phyloP scores from a whole-genome alignment of 495 filamentous ascomycete species.

The Neurospora cerealis region DNA sequence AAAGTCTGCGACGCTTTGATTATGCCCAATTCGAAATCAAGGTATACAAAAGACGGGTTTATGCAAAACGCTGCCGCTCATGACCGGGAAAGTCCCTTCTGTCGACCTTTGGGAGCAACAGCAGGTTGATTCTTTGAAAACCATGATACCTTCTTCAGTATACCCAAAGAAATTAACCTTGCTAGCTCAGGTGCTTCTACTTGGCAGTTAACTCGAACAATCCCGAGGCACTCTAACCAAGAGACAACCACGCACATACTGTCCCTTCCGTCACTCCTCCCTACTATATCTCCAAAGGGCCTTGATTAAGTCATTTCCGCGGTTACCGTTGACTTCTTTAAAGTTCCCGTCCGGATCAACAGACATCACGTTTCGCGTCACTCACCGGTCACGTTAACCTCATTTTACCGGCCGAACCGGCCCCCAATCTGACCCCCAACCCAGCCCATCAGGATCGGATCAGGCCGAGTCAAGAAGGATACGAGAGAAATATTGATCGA shows the following conservation, averaged over 20 bases:
- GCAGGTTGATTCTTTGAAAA: background rate
- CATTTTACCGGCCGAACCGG: background rate
- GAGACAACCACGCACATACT: background rate
- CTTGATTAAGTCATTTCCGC: background rate
- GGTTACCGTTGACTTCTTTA: background rate
- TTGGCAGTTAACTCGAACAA: background rate
- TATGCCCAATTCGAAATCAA: background rate
- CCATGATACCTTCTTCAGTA: background rate
- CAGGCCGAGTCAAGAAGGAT: background rate
- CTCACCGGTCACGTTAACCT: background rate
- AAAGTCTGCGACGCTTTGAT: too few relatives aligned
- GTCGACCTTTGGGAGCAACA: background rate
- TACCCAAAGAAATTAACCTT: background rate
- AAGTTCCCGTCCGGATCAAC: background rate
- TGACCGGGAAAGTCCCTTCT: background rate
- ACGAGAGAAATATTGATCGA: background rate
- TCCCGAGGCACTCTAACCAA: background rate
- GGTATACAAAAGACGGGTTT: background rate
- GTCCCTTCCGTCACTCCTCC: background rate
- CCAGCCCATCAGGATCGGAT: background rate
- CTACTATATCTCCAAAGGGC: background rate
- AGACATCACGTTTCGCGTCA: background rate
- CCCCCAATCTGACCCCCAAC: background rate
- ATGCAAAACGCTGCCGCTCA: background rate
- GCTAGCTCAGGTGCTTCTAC: background rate